phyloP scores from a whole-genome alignment of 805 yeast genomes.

The Yamadazyma phyllophila region DNA sequence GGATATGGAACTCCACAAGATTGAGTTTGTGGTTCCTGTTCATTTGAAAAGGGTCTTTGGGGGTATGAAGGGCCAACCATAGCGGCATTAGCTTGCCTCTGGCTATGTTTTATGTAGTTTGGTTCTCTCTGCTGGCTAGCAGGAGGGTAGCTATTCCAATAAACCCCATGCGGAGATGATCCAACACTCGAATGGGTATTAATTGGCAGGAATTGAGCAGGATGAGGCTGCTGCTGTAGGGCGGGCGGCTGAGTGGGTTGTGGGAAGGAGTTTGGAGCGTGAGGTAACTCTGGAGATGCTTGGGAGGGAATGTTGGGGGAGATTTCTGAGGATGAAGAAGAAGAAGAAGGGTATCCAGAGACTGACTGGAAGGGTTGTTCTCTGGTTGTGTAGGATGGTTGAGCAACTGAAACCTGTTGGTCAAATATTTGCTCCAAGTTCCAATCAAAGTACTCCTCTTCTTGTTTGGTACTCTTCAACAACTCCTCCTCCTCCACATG shows the following conservation, averaged over 20 bases:
- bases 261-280: neutral
- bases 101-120: neutral
- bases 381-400: neutral
- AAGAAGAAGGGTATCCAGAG: neutral
- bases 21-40: neutral
- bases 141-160: neutral
- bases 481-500: constrained; percentile 7
- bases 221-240: neutral
- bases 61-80: neutral
- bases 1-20: neutral
- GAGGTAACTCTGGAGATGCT: neutral
- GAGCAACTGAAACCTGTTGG: neutral
- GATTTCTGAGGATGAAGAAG: neutral
- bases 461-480: neutral
- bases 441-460: constrained; percentile 7
- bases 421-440: constrained; percentile 2
- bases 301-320: neutral
- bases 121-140: neutral
- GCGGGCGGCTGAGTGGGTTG: neutral
- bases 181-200: neutral
- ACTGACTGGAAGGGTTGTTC: neutral
- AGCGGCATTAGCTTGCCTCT: neutral
- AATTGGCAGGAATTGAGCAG: neutral
- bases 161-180: neutral
- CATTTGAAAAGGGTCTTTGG: neutral